Conservation (phyloP, 208 protist species). For the Porcisia deanei region DNA sequence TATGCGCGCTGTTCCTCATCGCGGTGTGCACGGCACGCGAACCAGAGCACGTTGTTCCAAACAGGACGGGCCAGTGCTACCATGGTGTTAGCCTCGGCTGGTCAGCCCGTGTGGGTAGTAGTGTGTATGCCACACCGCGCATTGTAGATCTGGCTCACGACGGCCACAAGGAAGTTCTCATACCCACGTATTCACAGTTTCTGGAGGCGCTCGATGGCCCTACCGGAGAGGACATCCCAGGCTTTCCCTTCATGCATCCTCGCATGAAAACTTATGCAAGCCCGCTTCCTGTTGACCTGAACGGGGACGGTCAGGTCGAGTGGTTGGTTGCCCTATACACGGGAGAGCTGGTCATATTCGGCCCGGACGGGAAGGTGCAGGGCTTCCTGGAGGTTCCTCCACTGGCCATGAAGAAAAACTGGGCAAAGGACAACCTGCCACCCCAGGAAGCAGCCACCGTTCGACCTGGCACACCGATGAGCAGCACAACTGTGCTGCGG, state of each 20-base stretch:
- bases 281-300: slow-evolving; percentile 83
- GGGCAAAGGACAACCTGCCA: slow-evolving; percentile 39
- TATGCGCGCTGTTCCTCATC: slow-evolving; percentile 9
- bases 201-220: slow-evolving; percentile 66
- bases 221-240: slow-evolving; percentile 57
- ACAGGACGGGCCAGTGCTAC: slow-evolving; percentile 37
- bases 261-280: slow-evolving; percentile 78
- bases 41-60: slow-evolving; percentile 8
- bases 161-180: slow-evolving; percentile 83
- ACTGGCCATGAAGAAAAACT: slow-evolving; percentile 81
- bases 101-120: slow-evolving; percentile 77
- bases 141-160: slow-evolving; percentile 81
- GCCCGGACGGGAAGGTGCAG: slow-evolving; percentile 52
- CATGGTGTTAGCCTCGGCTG: slow-evolving; percentile 67
- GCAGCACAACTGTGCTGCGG: slow-evolving; percentile 18
- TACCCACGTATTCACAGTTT: slow-evolving; percentile 76
- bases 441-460: slow-evolving; percentile 23
- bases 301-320: slow-evolving; percentile 80
- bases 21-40: not conserved
- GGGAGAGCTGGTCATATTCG: slow-evolving; percentile 87
- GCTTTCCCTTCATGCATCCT: slow-evolving; percentile 84
- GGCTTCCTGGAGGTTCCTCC: slow-evolving; percentile 70
- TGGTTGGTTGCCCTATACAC: slow-evolving; percentile 86
- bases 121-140: slow-evolving; percentile 75
- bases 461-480: slow-evolving; percentile 18